Percentiles rank a stretch among this genome's conserved stretches.
Conservation (phyloP, 352 stramenopile species). For the Phytophthora citrophthora region DNA sequence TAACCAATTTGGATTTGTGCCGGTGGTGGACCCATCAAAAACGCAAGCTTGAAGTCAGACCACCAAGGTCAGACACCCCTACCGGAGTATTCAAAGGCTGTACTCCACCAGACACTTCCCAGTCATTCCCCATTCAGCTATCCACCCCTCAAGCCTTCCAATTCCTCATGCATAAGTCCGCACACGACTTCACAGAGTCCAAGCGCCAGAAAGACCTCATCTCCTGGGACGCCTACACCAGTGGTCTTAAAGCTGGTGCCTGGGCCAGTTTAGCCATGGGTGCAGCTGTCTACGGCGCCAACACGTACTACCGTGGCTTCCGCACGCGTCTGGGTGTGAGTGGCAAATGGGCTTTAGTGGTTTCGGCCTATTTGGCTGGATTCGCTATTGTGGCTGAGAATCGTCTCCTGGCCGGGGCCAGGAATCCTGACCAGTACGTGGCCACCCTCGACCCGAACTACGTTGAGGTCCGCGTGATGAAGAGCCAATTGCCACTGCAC, state of each 20-base stretch:
- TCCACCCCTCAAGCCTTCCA: background rate
- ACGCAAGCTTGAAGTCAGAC: conserved; percentile 8
- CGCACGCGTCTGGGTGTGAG: conserved; percentile 46
- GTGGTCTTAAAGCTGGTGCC: conserved; percentile 37
- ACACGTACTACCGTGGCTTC: conserved; percentile 47
- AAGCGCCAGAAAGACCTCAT: conserved; percentile 45
- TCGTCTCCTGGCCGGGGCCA: conserved; percentile 35
- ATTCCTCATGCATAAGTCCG: conserved; percentile 28
- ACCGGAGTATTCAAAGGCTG: too few species aligned
- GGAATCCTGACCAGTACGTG: conserved; percentile 50
- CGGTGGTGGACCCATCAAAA: conserved; percentile 3
- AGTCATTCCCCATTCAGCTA: conserved; percentile 17
- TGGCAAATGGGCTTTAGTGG: conserved; percentile 50
- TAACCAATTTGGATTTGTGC: background rate
- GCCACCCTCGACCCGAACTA: conserved; percentile 39
- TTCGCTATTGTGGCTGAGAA: conserved; percentile 50
- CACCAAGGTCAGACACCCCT: too few species aligned
- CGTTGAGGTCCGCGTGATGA: conserved; percentile 24
- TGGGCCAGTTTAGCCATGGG: conserved; percentile 27
- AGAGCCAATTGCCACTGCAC: conserved; percentile 30
- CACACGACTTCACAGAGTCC: conserved; percentile 24
- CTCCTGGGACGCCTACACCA: conserved; percentile 38
- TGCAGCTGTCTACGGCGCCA: conserved; percentile 34
- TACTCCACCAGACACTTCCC: too few species aligned
- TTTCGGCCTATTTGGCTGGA: conserved; percentile 41